phyloP scores from a whole-genome alignment of 2,329 filamentous ascomycete species.

The Diplodia intermedia region DNA sequence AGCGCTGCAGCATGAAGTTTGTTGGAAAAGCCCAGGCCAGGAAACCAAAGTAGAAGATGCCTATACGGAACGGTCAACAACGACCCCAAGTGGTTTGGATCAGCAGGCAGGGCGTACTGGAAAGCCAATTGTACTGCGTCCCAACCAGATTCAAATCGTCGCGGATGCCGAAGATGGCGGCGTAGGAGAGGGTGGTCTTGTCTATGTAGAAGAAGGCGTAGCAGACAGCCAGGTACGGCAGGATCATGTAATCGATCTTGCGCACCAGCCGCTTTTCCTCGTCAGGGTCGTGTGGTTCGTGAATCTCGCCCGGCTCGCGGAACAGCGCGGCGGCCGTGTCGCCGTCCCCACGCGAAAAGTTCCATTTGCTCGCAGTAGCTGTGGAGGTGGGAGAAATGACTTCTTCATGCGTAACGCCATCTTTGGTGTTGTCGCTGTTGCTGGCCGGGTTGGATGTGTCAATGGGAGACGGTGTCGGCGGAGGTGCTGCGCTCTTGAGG shows the following conservation, averaged over 20 bases:
- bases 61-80: neutral
- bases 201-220: slow-evolving; percentile 55
- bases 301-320: slow-evolving; percentile 52
- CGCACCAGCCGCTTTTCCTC: slow-evolving; percentile 58
- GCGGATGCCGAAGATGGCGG: slow-evolving; percentile 69
- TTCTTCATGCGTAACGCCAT: slow-evolving; percentile 5
- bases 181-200: slow-evolving; percentile 63
- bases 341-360: slow-evolving; percentile 47
- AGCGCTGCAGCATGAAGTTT: slow-evolving; percentile 54
- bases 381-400: neutral
- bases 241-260: slow-evolving; percentile 66
- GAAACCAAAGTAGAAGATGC: slow-evolving; percentile 64
- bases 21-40: slow-evolving; percentile 62
- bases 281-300: slow-evolving; percentile 54
- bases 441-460: neutral
- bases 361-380: slow-evolving; percentile 34
- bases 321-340: slow-evolving; percentile 62
- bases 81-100: neutral
- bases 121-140: slow-evolving; percentile 64
- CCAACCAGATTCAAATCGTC: slow-evolving; percentile 65
- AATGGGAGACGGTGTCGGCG: neutral
- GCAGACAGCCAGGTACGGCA: slow-evolving; percentile 63
- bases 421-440: slow-evolving; percentile 15
- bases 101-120: slow-evolving; percentile 38
- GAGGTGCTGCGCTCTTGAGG: neutral